These are phyloP conservation scores for Candida ortonii DNA, from an alignment of 805 yeast genomes.

Conservation along the genomic window DNA sequence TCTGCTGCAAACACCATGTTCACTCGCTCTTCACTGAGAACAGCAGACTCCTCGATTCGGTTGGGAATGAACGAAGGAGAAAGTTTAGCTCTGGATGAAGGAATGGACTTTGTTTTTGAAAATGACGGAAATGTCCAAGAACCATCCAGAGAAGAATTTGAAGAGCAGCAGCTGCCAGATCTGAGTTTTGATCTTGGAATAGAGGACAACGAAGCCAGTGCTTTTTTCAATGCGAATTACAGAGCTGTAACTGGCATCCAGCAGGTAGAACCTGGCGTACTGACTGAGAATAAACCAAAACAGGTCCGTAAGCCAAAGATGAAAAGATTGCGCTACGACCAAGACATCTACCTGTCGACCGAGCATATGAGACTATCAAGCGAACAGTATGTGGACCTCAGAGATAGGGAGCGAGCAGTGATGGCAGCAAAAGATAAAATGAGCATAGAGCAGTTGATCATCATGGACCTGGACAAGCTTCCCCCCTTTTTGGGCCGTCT, in stretches of 20 bases:
- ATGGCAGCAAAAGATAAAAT: background rate
- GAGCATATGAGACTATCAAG: slow-evolving; percentile 15
- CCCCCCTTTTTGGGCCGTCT: slow-evolving; percentile 10
- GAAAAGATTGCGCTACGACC: slow-evolving; percentile 16
- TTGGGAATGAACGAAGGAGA: too few species aligned
- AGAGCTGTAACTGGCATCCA: too few species aligned
- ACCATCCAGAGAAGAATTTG: slow-evolving; percentile 7
- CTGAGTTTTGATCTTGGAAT: slow-evolving; percentile 7
- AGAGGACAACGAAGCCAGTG: slow-evolving; percentile 1
- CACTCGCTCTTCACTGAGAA: slow-evolving; percentile 9
- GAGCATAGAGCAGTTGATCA: slow-evolving; percentile 1
- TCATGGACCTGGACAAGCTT: slow-evolving; percentile 5
- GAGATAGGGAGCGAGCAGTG: slow-evolving; percentile 4
- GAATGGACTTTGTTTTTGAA: slow-evolving; percentile 16
- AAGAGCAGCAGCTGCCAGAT: slow-evolving; percentile 6
- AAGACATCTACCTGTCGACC: slow-evolving; percentile 14
- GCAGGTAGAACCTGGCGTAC: too few species aligned
- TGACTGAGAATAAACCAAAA: slow-evolving; percentile 1
- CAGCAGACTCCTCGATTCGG: slow-evolving; percentile 6
- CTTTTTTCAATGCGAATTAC: background rate
- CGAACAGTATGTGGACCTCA: slow-evolving; percentile 13
- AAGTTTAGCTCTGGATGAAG: too few species aligned
- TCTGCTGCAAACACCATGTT: slow-evolving; percentile 8
- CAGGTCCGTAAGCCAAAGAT: slow-evolving; percentile 4
- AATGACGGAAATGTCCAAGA: slow-evolving; percentile 15